Evolutionary conservation across 441 rosid genomes (phyloP).

Genomic region (Flueggea neowawraea): DNA sequence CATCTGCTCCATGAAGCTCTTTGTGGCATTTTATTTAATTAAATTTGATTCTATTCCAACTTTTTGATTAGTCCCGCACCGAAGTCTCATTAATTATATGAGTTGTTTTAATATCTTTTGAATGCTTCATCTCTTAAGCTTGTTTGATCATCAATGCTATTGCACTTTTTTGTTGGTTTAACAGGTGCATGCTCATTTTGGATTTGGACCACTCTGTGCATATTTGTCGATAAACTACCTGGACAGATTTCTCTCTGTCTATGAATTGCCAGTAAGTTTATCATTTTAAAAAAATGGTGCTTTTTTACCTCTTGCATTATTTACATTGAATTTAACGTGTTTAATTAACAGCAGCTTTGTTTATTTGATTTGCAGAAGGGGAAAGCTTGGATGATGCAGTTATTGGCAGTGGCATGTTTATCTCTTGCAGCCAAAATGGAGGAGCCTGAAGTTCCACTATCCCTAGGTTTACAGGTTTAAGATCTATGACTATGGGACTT

Average conservation of each 20-base stretch:
- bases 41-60: constrained; percentile 11
- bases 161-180: constrained; percentile 18
- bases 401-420: constrained; percentile 68
- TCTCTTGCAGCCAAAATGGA: constrained; percentile 79
- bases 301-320: not conserved
- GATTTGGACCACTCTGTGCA: constrained; percentile 64
- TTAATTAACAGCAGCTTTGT: not conserved
- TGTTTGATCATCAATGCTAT: constrained; percentile 17
- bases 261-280: constrained; percentile 60
- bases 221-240: constrained; percentile 59
- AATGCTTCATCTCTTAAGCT: constrained; percentile 10
- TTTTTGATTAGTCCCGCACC: constrained; percentile 10
- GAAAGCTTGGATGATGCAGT: constrained; percentile 62
- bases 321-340: not conserved
- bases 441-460: constrained; percentile 57
- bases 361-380: constrained; percentile 43
- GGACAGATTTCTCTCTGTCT: constrained; percentile 72
- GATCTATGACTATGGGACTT: not conserved
- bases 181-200: constrained; percentile 68
- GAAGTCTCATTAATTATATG: not conserved
- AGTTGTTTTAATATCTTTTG: constrained; percentile 15
- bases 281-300: not conserved
- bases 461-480: constrained; percentile 63
- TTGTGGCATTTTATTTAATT: constrained; percentile 7
- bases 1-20: not conserved